Evolutionary conservation across 176 grass and related monocot genomes (phyloP).

Genomic region (Bolboschoenus planiculmis): DNA sequence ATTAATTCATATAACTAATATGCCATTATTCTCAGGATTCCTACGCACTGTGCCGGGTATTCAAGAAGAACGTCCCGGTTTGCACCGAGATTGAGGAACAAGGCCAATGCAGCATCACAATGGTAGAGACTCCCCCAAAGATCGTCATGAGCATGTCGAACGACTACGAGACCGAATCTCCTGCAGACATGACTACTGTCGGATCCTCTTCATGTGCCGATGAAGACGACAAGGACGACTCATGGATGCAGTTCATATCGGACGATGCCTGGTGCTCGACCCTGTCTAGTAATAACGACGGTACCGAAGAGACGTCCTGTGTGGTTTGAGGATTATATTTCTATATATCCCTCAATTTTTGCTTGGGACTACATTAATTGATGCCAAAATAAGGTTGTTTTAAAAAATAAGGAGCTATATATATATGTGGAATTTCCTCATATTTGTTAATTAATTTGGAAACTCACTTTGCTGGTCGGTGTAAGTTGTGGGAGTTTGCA

Average conservation of each 20-base stretch:
- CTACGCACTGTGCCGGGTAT: slow-evolving; percentile 62
- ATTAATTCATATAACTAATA: background rate
- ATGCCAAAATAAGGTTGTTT: slow-evolving; percentile 17
- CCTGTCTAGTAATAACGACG: slow-evolving; percentile 25
- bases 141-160: background rate
- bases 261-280: slow-evolving; percentile 75
- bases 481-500: background rate
- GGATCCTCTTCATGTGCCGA: slow-evolving; percentile 52
- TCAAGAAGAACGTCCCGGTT: slow-evolving; percentile 65
- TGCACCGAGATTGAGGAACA: slow-evolving; percentile 51
- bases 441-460: background rate
- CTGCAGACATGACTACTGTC: slow-evolving; percentile 41
- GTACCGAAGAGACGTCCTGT: slow-evolving; percentile 43
- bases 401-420: background rate
- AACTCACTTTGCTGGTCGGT: background rate
- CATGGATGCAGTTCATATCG: slow-evolving; percentile 91
- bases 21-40: slow-evolving; percentile 40
- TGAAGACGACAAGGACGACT: slow-evolving; percentile 55
- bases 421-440: background rate
- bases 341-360: slow-evolving; percentile 8
- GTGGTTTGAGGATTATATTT: slow-evolving; percentile 7
- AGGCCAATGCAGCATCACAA: slow-evolving; percentile 54
- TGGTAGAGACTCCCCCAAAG: slow-evolving; percentile 30
- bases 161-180: slow-evolving; percentile 50
- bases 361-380: slow-evolving; percentile 15